A percentile compares a stretch with the other conserved stretches of the same genome.
These are phyloP conservation scores for Chaetomiaceae sp. DNA, from an alignment of 2,329 filamentous ascomycete genomes.

Conservation along the genomic window DNA sequence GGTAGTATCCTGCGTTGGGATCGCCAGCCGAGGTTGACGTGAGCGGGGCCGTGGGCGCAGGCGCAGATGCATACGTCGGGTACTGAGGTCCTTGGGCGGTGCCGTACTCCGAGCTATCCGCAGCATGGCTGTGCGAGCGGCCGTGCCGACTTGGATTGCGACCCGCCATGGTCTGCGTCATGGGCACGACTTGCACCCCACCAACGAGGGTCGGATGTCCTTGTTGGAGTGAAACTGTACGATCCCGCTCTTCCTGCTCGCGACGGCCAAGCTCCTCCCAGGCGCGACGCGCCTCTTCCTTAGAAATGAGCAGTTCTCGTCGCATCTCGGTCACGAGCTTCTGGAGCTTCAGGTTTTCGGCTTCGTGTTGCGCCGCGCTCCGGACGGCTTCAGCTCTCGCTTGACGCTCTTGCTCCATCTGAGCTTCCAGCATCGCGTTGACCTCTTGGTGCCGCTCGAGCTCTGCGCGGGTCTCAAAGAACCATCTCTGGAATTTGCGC, in stretches of 20 bases:
- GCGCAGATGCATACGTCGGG: constrained; percentile 28
- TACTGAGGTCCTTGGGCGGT: constrained; percentile 29
- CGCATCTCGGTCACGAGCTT: constrained; percentile 85
- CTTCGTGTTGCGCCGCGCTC: constrained; percentile 62
- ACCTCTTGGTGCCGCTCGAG: constrained; percentile 81
- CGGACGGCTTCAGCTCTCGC: constrained; percentile 63
- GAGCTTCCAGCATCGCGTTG: constrained; percentile 72
- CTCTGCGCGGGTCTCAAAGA: constrained; percentile 88
- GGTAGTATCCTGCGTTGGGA: constrained; percentile 39
- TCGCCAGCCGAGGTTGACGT: constrained; percentile 37
- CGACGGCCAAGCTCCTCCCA: constrained; percentile 95
- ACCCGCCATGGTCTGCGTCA: constrained; percentile 67
- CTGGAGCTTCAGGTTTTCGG: constrained; percentile 65
- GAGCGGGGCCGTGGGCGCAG: constrained; percentile 20
- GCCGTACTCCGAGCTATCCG: constrained; percentile 31
- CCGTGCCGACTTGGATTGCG: constrained; percentile 46
- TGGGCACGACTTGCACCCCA: constrained; percentile 91
- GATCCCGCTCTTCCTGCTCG: constrained; percentile 88
- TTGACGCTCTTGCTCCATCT: constrained; percentile 69
- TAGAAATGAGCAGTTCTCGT: constrained; percentile 88
- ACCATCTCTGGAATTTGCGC: constrained; percentile 97
- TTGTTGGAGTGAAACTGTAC: constrained; percentile 77
- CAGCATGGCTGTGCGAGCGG: constrained; percentile 31
- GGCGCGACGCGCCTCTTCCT: constrained; percentile 88
- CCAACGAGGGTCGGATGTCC: constrained; percentile 86